Evolutionary conservation across 805 yeast species (phyloP).

Genomic region (Nakazawaea populi): DNA sequence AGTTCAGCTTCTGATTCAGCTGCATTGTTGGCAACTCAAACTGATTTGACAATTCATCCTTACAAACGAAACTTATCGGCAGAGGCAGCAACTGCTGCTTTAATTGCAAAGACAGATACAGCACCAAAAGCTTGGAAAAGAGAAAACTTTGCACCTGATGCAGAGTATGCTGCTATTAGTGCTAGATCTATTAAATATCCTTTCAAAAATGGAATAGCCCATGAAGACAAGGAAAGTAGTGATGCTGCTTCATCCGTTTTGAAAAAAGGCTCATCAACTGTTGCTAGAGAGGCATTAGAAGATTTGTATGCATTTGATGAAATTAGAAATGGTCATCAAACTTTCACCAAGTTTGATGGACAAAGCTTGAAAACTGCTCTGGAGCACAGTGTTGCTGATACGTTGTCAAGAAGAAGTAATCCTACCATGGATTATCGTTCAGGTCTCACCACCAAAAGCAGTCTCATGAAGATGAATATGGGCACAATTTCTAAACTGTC

Average conservation of each 20-base stretch:
- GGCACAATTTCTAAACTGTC: constrained; percentile 22
- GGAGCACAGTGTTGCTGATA: constrained; percentile 11
- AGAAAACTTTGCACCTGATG: constrained; percentile 36
- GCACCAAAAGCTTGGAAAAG: constrained; percentile 45
- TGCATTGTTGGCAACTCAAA: constrained; percentile 65
- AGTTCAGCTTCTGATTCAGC: constrained; percentile 71
- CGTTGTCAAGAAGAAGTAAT: constrained; percentile 4
- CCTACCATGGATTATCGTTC: constrained; percentile 17
- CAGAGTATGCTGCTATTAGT: constrained; percentile 38
- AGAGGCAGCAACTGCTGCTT: constrained; percentile 66
- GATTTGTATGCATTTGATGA: constrained; percentile 38
- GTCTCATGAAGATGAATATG: constrained; percentile 24
- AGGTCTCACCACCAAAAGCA: constrained; percentile 22
- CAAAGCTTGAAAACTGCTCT: constrained; percentile 13
- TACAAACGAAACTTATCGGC: constrained; percentile 55
- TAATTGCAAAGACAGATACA: constrained; percentile 38
- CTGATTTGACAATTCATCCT: constrained; percentile 58
- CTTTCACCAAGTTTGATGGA: constrained; percentile 21
- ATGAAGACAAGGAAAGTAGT: constrained; percentile 24
- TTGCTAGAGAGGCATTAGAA: constrained; percentile 33
- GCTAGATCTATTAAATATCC: constrained; percentile 28
- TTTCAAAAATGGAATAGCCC: constrained; percentile 16
- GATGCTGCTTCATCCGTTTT: constrained; percentile 34
- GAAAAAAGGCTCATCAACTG: constrained; percentile 18
- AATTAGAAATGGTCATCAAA: constrained; percentile 31